phyloP scores from a whole-genome alignment of 2,329 filamentous ascomycete genomes.

The Fusarium begoniae region DNA sequence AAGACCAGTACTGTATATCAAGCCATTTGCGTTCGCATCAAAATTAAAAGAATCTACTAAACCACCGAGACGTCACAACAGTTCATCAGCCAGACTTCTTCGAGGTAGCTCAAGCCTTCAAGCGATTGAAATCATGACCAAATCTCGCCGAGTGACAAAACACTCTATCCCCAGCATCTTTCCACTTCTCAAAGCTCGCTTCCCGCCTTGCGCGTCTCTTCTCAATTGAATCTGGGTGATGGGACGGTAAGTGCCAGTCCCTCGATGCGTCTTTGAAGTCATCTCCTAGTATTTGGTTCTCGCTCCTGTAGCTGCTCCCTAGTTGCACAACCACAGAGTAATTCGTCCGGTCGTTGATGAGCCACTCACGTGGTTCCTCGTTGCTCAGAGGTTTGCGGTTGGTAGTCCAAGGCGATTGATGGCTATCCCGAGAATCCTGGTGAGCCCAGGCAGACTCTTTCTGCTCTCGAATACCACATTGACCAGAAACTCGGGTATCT shows the following conservation, averaged over 20 bases:
- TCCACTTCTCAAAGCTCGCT: conserved; percentile 37
- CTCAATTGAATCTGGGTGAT: neutral
- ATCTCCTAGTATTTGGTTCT: neutral
- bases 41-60: neutral
- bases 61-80: neutral
- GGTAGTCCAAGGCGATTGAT: neutral
- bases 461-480: conserved; percentile 10
- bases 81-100: neutral
- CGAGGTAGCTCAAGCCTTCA: neutral
- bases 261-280: neutral
- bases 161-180: conserved; percentile 36
- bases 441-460: neutral
- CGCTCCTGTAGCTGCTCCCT: conserved; percentile 18
- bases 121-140: neutral
- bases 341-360: conserved; percentile 12
- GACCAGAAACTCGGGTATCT: conserved; percentile 1
- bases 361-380: neutral
- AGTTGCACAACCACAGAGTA: conserved; percentile 18
- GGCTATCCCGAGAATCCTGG: neutral
- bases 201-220: conserved; percentile 30
- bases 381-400: neutral
- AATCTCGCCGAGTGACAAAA: conserved; percentile 29
- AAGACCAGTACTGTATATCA: neutral
- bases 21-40: neutral
- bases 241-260: neutral